Percentiles rank a stretch among this genome's conserved stretches.
Conservation (phyloP, 2,329 filamentous ascomycete species). For the Calonectria pauciramosa region DNA sequence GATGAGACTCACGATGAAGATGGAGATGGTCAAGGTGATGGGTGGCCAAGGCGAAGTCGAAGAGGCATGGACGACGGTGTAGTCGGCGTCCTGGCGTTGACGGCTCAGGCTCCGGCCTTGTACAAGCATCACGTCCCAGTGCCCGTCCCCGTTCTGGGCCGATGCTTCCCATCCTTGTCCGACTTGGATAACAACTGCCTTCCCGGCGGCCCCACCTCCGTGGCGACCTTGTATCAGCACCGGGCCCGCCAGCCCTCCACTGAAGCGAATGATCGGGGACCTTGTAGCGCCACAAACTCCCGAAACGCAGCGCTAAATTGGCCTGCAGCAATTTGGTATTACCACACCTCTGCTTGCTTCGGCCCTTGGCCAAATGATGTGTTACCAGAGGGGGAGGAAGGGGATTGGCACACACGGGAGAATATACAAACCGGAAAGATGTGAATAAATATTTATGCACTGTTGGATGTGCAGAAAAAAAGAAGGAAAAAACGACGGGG, state of each 20-base stretch:
- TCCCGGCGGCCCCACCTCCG: not conserved
- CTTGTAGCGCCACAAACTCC: not conserved
- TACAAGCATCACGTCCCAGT: not conserved
- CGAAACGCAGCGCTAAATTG: not conserved
- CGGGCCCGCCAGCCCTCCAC: not conserved
- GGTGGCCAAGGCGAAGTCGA: not conserved
- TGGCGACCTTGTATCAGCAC: not conserved
- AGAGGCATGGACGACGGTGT: not conserved
- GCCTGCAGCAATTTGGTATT: not conserved
- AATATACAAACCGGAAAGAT: not conserved
- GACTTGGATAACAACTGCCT: not conserved
- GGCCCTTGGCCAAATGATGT: not conserved
- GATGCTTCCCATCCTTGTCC: not conserved
- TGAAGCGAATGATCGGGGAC: not conserved
- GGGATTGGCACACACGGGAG: not conserved
- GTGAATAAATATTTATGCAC: not conserved
- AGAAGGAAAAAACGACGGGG: not conserved
- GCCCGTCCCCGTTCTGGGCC: too few species aligned
- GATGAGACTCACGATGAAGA: not conserved
- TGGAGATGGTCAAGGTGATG: not conserved
- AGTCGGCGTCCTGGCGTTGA: too few species aligned
- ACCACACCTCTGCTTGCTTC: not conserved
- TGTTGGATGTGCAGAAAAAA: not conserved
- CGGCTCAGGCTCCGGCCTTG: not conserved
- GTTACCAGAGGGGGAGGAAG: not conserved